A percentile compares a stretch with the other conserved stretches of the same genome.
These are phyloP conservation scores for Globisporangium solare DNA, from an alignment of 352 stramenopile genomes.

Conservation along the genomic window DNA sequence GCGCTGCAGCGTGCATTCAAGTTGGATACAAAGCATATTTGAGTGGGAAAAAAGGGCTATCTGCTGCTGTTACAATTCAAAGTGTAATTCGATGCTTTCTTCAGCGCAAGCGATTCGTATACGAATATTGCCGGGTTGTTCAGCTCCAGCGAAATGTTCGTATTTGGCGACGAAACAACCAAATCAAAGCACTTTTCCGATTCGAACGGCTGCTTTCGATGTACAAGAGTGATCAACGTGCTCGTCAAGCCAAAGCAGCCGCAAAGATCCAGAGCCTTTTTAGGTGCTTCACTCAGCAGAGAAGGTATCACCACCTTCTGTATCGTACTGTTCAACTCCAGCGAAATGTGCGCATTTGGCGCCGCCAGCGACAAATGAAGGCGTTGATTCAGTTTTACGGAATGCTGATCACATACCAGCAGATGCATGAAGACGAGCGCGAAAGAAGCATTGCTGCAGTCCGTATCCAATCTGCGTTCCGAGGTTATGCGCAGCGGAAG, in stretches of 20 bases:
- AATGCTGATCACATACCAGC: slow-evolving; percentile 30
- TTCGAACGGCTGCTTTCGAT: neutral
- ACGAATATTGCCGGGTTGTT: neutral
- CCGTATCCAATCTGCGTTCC: slow-evolving; percentile 11
- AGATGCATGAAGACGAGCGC: slow-evolving; percentile 23
- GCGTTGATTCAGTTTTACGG: slow-evolving; percentile 32
- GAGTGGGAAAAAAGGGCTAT: neutral
- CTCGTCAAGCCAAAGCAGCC: slow-evolving; percentile 18
- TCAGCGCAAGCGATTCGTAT: slow-evolving; percentile 6
- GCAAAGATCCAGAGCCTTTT: slow-evolving; percentile 29
- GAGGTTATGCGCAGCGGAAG: slow-evolving; percentile 13
- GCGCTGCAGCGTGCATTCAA: slow-evolving; percentile 22
- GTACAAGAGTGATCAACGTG: neutral
- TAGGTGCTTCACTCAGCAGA: slow-evolving; percentile 19
- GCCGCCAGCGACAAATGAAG: slow-evolving; percentile 24
- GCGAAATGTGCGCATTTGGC: slow-evolving; percentile 38
- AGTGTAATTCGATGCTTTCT: slow-evolving; percentile 22
- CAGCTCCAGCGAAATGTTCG: slow-evolving; percentile 10
- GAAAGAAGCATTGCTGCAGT: slow-evolving; percentile 17
- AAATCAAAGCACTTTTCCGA: slow-evolving; percentile 3
- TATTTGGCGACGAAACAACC: slow-evolving; percentile 9
- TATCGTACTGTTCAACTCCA: slow-evolving; percentile 23
- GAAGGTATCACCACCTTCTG: slow-evolving; percentile 20
- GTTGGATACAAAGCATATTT: neutral
- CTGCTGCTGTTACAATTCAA: slow-evolving; percentile 17